These are phyloP conservation scores for Avena atlantica DNA, from an alignment of 176 grass and related monocot genomes.

Conservation along the genomic window DNA sequence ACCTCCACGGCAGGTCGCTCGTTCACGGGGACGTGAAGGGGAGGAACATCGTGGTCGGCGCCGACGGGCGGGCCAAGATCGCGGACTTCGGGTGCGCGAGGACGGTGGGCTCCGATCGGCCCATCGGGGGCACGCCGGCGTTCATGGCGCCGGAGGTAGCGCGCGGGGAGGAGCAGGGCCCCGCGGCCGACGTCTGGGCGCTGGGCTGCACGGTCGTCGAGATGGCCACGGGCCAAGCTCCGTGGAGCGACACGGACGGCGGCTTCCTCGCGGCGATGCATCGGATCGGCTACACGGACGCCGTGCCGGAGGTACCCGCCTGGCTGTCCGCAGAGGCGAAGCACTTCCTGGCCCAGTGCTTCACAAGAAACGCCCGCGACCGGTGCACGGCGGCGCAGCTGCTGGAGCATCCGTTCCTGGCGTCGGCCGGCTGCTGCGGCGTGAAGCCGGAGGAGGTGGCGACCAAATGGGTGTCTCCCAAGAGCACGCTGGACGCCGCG, in stretches of 20 bases:
- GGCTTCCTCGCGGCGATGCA: conserved; percentile 56
- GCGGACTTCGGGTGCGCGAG: conserved; percentile 77
- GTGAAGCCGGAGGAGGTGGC: conserved; percentile 51
- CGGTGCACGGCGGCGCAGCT: conserved; percentile 58
- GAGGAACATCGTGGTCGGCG: conserved; percentile 65
- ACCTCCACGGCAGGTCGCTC: conserved; percentile 59
- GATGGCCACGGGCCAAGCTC: conserved; percentile 66
- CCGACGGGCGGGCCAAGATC: conserved; percentile 65
- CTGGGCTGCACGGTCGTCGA: conserved; percentile 74
- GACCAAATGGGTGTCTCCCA: conserved; percentile 66
- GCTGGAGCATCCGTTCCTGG: conserved; percentile 66
- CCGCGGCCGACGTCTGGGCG: conserved; percentile 73
- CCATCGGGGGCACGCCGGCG: conserved; percentile 68
- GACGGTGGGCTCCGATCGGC: neutral
- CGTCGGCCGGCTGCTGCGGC: conserved; percentile 34
- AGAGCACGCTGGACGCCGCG: conserved; percentile 66
- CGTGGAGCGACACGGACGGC: conserved; percentile 51
- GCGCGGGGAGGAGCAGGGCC: conserved; percentile 72
- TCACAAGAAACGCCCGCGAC: conserved; percentile 52
- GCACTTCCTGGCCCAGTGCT: conserved; percentile 68
- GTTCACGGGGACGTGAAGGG: conserved; percentile 74
- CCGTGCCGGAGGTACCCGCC: conserved; percentile 51
- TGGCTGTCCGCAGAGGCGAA: conserved; percentile 63
- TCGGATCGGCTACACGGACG: conserved; percentile 68
- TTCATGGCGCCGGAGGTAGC: conserved; percentile 94